Percentiles rank a stretch among this genome's conserved stretches.
phyloP scores from a whole-genome alignment of 352 stramenopile species.

The Globisporangium cystogenes region DNA sequence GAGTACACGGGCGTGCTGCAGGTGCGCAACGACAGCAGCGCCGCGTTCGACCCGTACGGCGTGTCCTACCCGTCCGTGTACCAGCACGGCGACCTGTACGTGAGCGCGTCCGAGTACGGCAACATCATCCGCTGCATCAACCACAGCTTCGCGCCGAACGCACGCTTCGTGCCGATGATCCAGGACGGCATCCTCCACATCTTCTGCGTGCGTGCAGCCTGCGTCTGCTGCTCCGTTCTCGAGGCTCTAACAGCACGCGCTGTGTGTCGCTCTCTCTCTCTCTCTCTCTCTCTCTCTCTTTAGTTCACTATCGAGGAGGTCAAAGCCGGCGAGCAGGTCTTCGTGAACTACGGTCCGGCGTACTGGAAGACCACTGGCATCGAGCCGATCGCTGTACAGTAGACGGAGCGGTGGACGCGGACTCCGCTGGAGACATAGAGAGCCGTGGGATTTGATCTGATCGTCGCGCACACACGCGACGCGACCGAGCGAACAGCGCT shows the following conservation, averaged over 20 bases:
- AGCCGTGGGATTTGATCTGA: no score
- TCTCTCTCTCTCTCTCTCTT: conserved; percentile 8
- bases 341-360: conserved; percentile 62
- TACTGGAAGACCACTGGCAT: conserved; percentile 71
- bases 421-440: conserved; percentile 4
- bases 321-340: conserved; percentile 50
- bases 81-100: conserved; percentile 55
- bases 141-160: conserved; percentile 56
- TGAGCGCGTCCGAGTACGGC: conserved; percentile 65
- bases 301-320: conserved; percentile 53
- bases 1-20: conserved; percentile 69
- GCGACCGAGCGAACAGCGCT: not conserved
- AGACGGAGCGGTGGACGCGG: not conserved
- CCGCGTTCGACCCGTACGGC: conserved; percentile 57
- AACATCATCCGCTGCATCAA: conserved; percentile 80
- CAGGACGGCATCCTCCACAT: conserved; percentile 63
- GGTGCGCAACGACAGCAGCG: conserved; percentile 29
- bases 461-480: no score
- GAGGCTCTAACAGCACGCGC: not conserved
- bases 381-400: conserved; percentile 35
- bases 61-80: conserved; percentile 70
- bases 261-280: no score
- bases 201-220: conserved; percentile 53
- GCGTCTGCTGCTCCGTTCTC: not conserved
- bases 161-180: conserved; percentile 61